A percentile compares a stretch with the other conserved stretches of the same genome.
These are phyloP conservation scores for Knoxia roxburghii DNA, from an alignment of 257 asterid species.

Conservation along the genomic window DNA sequence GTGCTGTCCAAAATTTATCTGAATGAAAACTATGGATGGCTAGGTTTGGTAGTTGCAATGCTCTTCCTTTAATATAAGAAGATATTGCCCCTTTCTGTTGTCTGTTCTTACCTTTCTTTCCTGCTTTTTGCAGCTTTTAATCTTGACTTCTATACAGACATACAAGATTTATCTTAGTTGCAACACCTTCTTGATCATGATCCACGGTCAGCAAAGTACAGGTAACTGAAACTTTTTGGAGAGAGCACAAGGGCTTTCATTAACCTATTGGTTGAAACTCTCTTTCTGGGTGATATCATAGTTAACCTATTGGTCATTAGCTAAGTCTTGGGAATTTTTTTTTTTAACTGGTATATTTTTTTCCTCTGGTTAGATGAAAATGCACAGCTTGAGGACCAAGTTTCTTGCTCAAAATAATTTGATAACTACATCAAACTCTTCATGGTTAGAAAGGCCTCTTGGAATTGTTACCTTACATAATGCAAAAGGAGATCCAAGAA, in stretches of 20 bases:
- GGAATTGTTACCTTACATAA: not conserved
- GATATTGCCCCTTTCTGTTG: conserved; percentile 7
- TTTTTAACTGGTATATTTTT: not conserved
- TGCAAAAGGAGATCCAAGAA: not conserved
- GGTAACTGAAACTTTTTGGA: conserved; percentile 34
- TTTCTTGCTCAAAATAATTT: not conserved
- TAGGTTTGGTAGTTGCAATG: conserved; percentile 43
- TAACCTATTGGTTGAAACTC: not conserved
- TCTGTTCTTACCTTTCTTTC: conserved; percentile 11
- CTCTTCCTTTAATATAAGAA: conserved; percentile 4
- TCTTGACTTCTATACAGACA: conserved; percentile 97
- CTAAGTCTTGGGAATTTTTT: not conserved
- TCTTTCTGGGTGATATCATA: not conserved
- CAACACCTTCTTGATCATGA: conserved; percentile 81
- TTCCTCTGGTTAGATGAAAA: not conserved
- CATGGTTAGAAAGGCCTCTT: not conserved
- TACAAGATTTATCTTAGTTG: conserved; percentile 76
- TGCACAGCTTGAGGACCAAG: not conserved
- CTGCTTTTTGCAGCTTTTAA: conserved; percentile 66
- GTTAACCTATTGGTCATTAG: too few relatives aligned
- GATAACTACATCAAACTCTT: not conserved
- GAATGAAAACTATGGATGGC: conserved; percentile 81
- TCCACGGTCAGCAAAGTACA: conserved; percentile 79
- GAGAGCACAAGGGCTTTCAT: not conserved
- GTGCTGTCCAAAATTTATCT: conserved; percentile 96